phyloP scores from a whole-genome alignment of 2,329 filamentous ascomycete species.

The Cladosporium sp. region DNA sequence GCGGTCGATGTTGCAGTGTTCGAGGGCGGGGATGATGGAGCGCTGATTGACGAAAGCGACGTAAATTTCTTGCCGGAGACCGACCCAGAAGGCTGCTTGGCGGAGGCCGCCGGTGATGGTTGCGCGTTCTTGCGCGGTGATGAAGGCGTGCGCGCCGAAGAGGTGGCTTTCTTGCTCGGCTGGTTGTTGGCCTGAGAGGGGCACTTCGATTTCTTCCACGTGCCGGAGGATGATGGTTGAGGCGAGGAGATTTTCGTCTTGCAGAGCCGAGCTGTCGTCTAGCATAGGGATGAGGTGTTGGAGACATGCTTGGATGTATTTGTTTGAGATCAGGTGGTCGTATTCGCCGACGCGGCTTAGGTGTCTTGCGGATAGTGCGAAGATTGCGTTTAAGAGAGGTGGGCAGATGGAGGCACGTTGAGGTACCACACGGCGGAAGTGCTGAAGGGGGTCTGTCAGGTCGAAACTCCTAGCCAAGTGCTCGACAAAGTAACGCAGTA shows the following conservation, averaged over 20 bases:
- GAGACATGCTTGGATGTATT: constrained; percentile 52
- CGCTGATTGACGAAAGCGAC: constrained; percentile 41
- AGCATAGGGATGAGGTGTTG: constrained; percentile 47
- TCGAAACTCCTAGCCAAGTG: constrained; percentile 28
- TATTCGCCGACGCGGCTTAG: constrained; percentile 46
- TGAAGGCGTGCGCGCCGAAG: constrained; percentile 32
- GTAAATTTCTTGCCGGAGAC: constrained; percentile 56
- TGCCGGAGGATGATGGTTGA: constrained; percentile 55
- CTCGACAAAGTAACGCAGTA: constrained; percentile 31
- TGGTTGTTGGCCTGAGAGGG: constrained; percentile 22
- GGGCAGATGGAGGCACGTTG: constrained; percentile 48
- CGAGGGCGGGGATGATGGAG: constrained; percentile 49
- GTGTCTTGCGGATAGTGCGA: constrained; percentile 53
- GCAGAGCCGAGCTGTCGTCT: constrained; percentile 35
- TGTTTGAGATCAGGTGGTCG: constrained; percentile 47
- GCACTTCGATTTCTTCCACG: constrained; percentile 51
- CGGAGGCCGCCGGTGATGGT: constrained; percentile 35
- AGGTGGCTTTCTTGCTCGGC: constrained; percentile 25
- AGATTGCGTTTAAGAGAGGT: constrained; percentile 53
- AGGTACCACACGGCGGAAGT: constrained; percentile 53
- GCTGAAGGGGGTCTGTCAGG: constrained; percentile 32
- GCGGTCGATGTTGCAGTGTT: constrained; percentile 49
- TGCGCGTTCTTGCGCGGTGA: constrained; percentile 29
- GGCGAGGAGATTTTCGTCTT: constrained; percentile 50
- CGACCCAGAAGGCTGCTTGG: constrained; percentile 52